Evolutionary conservation across 2,329 filamentous ascomycete species (phyloP).

Genomic region (Shiraia sp.): DNA sequence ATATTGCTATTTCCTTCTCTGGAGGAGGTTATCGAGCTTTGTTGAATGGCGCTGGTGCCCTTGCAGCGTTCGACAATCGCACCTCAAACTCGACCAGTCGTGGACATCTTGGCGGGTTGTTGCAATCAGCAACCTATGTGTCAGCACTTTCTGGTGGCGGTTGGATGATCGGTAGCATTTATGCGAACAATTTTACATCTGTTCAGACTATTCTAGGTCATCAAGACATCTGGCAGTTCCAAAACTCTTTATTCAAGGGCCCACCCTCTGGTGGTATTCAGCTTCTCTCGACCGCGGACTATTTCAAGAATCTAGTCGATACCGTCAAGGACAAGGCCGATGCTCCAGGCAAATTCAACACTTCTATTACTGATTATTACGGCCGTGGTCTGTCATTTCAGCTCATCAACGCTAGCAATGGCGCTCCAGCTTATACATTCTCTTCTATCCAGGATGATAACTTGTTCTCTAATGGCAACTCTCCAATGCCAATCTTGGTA

Average conservation of each 20-base stretch:
- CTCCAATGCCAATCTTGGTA: constrained; percentile 75
- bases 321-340: constrained; percentile 64
- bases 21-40: constrained; percentile 88
- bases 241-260: constrained; percentile 63
- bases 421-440: constrained; percentile 78
- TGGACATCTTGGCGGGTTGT: constrained; percentile 76
- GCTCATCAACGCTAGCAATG: constrained; percentile 74
- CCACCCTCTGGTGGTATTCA: constrained; percentile 57
- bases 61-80: constrained; percentile 78
- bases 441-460: constrained; percentile 72
- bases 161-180: constrained; percentile 84
- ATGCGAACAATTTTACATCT: constrained; percentile 75
- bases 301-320: constrained; percentile 64
- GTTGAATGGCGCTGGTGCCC: constrained; percentile 77
- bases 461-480: constrained; percentile 65
- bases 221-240: constrained; percentile 64
- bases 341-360: constrained; percentile 64
- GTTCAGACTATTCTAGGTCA: constrained; percentile 60
- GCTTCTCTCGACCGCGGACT: constrained; percentile 60
- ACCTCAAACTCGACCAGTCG: constrained; percentile 63
- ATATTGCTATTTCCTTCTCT: constrained; percentile 76
- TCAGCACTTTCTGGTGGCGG: constrained; percentile 80
- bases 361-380: constrained; percentile 85
- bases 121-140: constrained; percentile 81
- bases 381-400: constrained; percentile 85